These are phyloP conservation scores for Trichoderma hamatum DNA, from an alignment of 2,329 filamentous ascomycete genomes.

Conservation along the genomic window DNA sequence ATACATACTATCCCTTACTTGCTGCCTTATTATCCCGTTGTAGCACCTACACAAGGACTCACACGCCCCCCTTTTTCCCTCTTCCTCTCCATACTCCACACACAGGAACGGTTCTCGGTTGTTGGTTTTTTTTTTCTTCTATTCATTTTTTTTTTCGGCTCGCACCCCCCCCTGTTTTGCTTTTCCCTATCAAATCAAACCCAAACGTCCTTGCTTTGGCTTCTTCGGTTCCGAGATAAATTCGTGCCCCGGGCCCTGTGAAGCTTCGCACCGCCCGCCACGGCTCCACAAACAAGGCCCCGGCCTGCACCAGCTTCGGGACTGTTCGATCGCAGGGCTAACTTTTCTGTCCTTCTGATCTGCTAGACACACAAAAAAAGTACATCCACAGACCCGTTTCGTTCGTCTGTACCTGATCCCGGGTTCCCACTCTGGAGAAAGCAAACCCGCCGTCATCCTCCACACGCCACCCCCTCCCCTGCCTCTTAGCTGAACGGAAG, in stretches of 20 bases:
- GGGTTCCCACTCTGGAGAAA: constrained; percentile 4
- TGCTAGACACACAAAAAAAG: neutral
- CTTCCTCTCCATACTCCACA: constrained; percentile 9
- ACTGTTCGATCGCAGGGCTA: constrained; percentile 24
- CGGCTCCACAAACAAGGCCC: constrained; percentile 23
- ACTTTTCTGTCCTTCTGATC: constrained; percentile 13
- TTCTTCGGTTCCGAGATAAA: constrained; percentile 40
- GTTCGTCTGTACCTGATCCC: constrained; percentile 23
- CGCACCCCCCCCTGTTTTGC: constrained; percentile 2
- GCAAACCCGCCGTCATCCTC: constrained; percentile 3
- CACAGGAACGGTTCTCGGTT: constrained; percentile 13
- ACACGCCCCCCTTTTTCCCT: constrained; percentile 13
- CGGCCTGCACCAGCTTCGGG: constrained; percentile 18
- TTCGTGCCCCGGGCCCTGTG: constrained; percentile 36
- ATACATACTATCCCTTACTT: neutral
- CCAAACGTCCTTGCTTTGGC: neutral
- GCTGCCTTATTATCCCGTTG: neutral
- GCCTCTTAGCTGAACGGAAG: constrained; percentile 23
- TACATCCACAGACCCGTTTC: too few relatives aligned
- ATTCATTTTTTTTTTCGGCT: neutral
- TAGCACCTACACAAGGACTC: neutral
- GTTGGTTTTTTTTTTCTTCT: neutral
- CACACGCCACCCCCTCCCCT: constrained; percentile 20
- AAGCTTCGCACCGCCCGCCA: constrained; percentile 30
- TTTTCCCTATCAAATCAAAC: neutral